These are phyloP conservation scores for Hypoxylon sp. DNA, from an alignment of 2,329 filamentous ascomycete genomes.

Conservation along the genomic window DNA sequence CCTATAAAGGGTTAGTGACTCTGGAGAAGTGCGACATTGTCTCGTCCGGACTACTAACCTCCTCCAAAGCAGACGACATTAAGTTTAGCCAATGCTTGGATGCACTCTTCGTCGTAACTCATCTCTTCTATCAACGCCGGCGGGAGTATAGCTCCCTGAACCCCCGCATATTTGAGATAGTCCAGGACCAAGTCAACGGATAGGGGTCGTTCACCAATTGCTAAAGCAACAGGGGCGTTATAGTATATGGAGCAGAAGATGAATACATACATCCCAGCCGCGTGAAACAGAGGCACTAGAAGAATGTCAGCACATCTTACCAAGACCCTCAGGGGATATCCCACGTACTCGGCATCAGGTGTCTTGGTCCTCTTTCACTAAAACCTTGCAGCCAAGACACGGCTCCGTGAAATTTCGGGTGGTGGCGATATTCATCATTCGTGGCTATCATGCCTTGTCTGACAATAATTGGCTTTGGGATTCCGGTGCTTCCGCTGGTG, in stretches of 20 bases:
- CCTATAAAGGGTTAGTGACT: constrained; percentile 38
- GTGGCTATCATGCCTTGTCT: constrained; percentile 51
- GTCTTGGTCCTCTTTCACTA: constrained; percentile 18
- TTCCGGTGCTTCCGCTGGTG: constrained; percentile 57
- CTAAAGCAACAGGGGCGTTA: constrained; percentile 33
- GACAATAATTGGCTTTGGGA: constrained; percentile 56
- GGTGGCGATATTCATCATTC: constrained; percentile 45
- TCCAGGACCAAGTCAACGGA: constrained; percentile 35
- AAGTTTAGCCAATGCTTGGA: constrained; percentile 47
- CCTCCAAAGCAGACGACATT: constrained; percentile 50
- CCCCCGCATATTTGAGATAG: constrained; percentile 35
- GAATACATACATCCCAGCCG: constrained; percentile 41
- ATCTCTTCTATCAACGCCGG: constrained; percentile 56
- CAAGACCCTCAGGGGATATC: not conserved
- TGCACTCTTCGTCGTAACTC: constrained; percentile 45
- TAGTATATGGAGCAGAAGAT: constrained; percentile 30
- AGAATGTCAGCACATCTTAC: constrained; percentile 14
- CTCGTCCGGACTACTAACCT: constrained; percentile 42
- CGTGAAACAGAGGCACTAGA: constrained; percentile 45
- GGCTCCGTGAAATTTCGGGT: constrained; percentile 40
- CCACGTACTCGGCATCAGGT: constrained; percentile 43
- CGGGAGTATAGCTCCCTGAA: constrained; percentile 34
- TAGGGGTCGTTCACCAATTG: constrained; percentile 38
- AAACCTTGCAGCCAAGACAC: constrained; percentile 32
- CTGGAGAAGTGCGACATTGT: not conserved